Evolutionary conservation across 768 basidiomycete genomes (phyloP), one percentile per base, ranked within the genome.

Genomic region (Phaeotremella skinneri): DNA sequence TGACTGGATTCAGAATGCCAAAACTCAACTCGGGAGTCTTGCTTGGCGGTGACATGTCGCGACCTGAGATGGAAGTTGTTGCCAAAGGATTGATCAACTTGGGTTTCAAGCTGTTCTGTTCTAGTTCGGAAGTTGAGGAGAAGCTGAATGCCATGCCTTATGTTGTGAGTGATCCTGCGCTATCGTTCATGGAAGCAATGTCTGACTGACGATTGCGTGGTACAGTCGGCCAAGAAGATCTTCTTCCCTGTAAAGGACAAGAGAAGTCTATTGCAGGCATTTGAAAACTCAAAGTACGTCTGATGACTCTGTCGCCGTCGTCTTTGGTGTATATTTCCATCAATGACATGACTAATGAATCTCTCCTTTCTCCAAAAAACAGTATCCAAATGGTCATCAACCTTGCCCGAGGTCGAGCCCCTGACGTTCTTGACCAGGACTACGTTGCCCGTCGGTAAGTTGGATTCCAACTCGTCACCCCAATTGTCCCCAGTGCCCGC

Each of bases 181-280:
- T 31, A n/a, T 34, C 4, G 11, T 9, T 57, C 26, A 5, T 29
- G 7, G 55, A 27, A 25, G 45, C n/a, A 6, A 14, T 30, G 6
- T 41, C 4, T 13, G 26, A 53, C 23, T 34, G 42, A 47, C 5
- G n/a, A 4, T 23, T 56, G 11, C 49, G 14, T 11, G 17, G 14
- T 13, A 50, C 52, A 64, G 67, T 62, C 49, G 29, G 83, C 2
- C 55, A 88, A 91, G 81, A 87, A 87, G 59, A 97, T 99, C 70
- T 85, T 91, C 80, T 94, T 99, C 87, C 96, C 96, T 3, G 88
- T 88, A 50, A 86, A 89, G 63, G 96, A 99, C 79, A 98, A 99
- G 82, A 83, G 96, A 49, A 91, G 90, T 77, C 81, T 98, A 16
- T 87, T 90, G 32, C 87, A 91, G 75, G 94, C 94, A 13, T 93